Percentiles rank a stretch among this genome's conserved stretches.
These are phyloP conservation scores for Laetiporus sulphureus DNA, from an alignment of 1,284 basidiomycete species.

Conservation along the genomic window DNA sequence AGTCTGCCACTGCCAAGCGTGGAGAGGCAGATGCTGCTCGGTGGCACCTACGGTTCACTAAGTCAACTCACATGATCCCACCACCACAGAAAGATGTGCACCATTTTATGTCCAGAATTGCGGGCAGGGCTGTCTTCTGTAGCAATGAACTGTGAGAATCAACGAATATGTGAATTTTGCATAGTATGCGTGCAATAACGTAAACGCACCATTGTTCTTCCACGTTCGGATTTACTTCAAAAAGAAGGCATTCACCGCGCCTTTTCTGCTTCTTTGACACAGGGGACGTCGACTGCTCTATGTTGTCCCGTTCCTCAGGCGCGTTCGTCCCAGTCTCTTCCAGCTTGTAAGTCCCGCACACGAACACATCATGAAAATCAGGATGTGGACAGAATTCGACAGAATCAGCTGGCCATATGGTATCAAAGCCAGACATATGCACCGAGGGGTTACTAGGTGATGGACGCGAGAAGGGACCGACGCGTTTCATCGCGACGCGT, in stretches of 20 bases:
- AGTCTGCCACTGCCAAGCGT: slow-evolving; percentile 70
- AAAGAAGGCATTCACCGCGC: slow-evolving; percentile 66
- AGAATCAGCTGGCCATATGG: slow-evolving; percentile 81
- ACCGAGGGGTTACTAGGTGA: no score
- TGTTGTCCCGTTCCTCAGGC: slow-evolving; percentile 23
- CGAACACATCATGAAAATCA: slow-evolving; percentile 56
- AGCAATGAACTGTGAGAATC: slow-evolving; percentile 45
- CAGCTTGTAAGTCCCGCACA: slow-evolving; percentile 87
- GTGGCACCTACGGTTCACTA: slow-evolving; percentile 51
- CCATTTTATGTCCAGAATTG: slow-evolving; percentile 94
- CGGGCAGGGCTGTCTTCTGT: slow-evolving; percentile 70
- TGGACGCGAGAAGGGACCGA: no score
- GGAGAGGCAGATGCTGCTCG: slow-evolving; percentile 34
- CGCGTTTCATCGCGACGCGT: no score
- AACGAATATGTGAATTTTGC: not conserved
- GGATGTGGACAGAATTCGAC: slow-evolving; percentile 83
- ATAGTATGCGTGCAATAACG: not conserved
- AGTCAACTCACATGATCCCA: not conserved
- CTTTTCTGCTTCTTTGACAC: slow-evolving; percentile 32
- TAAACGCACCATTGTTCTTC: slow-evolving; percentile 15
- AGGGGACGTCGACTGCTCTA: slow-evolving; percentile 28
- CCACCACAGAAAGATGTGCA: slow-evolving; percentile 24
- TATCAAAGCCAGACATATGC: slow-evolving; percentile 50
- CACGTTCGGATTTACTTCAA: slow-evolving; percentile 33
- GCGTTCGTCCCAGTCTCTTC: slow-evolving; percentile 28